Evolutionary conservation across 257 asterid genomes (phyloP).

Genomic region (Cruciata laevipes): DNA sequence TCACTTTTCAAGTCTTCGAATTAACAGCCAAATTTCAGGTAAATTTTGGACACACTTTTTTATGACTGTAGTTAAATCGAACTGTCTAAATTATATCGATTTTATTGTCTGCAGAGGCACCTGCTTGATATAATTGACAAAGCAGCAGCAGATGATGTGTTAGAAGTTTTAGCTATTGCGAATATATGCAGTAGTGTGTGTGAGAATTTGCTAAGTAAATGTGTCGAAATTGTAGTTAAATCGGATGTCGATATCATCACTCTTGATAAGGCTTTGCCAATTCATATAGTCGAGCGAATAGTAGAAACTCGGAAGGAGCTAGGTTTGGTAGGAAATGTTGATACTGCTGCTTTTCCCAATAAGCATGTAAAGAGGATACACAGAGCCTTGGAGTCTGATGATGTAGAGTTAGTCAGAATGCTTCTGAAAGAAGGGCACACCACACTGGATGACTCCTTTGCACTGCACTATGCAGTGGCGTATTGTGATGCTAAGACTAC

Average conservation of each 20-base stretch:
- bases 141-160: conserved; percentile 67
- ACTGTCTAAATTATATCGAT: neutral
- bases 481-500: conserved; percentile 93
- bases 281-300: conserved; percentile 53
- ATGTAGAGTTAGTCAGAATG: conserved; percentile 88
- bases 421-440: conserved; percentile 80
- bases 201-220: conserved; percentile 47
- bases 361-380: conserved; percentile 85
- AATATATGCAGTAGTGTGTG: conserved; percentile 51
- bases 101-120: conserved; percentile 41
- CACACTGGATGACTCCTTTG: conserved; percentile 73
- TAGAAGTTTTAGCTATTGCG: conserved; percentile 67
- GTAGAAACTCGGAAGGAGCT: conserved; percentile 47
- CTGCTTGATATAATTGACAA: conserved; percentile 64
- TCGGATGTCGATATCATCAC: conserved; percentile 78
- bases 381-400: conserved; percentile 92
- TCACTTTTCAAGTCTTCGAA: conserved; percentile 58
- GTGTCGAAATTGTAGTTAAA: conserved; percentile 63
- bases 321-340: conserved; percentile 46
- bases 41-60: neutral
- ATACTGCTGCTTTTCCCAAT: conserved; percentile 44
- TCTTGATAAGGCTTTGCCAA: conserved; percentile 72
- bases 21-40: conserved; percentile 74
- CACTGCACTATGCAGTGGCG: conserved; percentile 93
- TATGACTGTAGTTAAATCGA: neutral